Evolutionary conservation across 1,284 basidiomycete species (phyloP), one percentile per base, ranked within the genome.

Genomic region (Trametes hirsuta): DNA sequence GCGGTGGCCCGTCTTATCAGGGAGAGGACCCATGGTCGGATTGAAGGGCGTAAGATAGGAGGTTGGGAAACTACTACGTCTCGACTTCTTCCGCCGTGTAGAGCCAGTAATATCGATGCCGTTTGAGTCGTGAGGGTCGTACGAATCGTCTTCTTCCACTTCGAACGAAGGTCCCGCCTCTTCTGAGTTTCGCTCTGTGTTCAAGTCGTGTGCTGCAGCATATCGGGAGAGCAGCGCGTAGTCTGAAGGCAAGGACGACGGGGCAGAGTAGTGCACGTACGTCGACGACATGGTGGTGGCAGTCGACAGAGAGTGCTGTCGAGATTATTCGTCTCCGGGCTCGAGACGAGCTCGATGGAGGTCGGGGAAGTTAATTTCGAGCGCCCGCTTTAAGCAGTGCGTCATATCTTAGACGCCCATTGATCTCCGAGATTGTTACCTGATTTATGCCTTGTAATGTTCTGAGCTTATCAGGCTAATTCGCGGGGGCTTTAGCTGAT

Each of bases 181-280:
- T 40, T 65, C 56, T 10, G 55, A 30, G 15, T 64, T 55, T 5
- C 51, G 47, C 14, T 61, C 55, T 15, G 46, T 40, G 36, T 42
- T 55, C 15, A 56, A 47, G 54, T 66, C 56, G 60, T 69, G 58
- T 47, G 72, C 66, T 25, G 69, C 75, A 39, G 81, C 79, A 60
- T 80, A 83, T 21, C 79, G 79, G 12, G 85, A 83, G 12, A 88
- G 72, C 40, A 85, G 72, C 5, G 84, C 85, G 68, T 87, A 87
- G 74, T 87, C 86, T 0, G 84, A 83, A 21, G 86, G 85, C 14
- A 87, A 71, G 1, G 85, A 87, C 1, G 83, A 81, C 15, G 85
- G 79, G 2, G 76, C 68, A 1, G 72, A 68, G 58, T 77, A 76
- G 68, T 84, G 81, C 25, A 83, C 80, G 65, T 86, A 84, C 10